Base-by-base conservation (phyloP, 208 protist genomes). In the Crithidia thermophila region DNA sequence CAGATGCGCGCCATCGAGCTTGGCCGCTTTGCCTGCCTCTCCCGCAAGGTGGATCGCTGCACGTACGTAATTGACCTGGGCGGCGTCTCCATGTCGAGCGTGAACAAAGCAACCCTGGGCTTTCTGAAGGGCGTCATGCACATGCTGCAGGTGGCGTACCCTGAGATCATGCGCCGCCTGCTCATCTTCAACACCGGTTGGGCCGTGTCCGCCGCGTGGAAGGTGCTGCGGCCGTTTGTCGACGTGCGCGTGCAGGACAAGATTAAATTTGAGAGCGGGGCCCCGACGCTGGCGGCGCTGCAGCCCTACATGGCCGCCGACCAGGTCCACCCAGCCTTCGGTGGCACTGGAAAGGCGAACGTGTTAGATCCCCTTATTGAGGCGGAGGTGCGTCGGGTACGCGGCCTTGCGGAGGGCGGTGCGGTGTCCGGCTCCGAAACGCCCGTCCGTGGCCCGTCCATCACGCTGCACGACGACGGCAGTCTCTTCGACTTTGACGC, bases 141-240 rank as follows among this genome's bases (percentile, higher is more conserved):
- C 46, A 51, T 89, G 4, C 57, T 90, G 61, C 90, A 95, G 75
- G 63, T 88, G 30, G 84, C 82, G 59, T 95, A 92, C 82, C 90
- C 90, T 4, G 90, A 95, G 69, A 78, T 93, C 30, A 84, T 94
- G 71, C 68, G 79, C 10, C 82, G 78, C 14, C 67, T 95, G 25
- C 42, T 94, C 52, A 72, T 95, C 27, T 94, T 83, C 75, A 94
- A 94, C 71, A 84, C 79, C 3, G 86, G 90, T 27, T 93, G 85
- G 86, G 82, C 81, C 1, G 82, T 94, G 10, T 80, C 74, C n/a
- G 79, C 73, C 4, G 85, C 74, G 21, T 95, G 87, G 86, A 95
- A 95, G 68, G 64, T 91, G 30, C 46, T 95, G 34, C 64, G 70
- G 25, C 82, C 85, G 16, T 78, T 95, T 28, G 72, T 95, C 18